Conservation (phyloP, 2,329 filamentous ascomycete species). For the Chaetothyriales sp. region DNA sequence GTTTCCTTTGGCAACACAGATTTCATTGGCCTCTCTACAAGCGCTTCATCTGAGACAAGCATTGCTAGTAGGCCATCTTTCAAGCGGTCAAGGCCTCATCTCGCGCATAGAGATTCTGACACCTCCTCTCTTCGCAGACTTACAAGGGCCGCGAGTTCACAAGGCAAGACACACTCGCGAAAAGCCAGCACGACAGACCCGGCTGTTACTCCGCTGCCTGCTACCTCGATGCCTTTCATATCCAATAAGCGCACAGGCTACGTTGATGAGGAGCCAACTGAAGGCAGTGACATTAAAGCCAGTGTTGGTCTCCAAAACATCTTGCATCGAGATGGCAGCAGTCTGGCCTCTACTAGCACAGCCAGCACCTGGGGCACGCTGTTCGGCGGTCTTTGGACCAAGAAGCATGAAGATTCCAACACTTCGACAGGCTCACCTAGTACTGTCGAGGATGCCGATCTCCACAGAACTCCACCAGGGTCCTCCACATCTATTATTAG, state of each 20-base stretch:
- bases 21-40: conserved; percentile 22
- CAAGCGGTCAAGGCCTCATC: conserved; percentile 15
- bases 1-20: conserved; percentile 1
- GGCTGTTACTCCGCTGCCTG: conserved; percentile 35
- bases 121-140: conserved; percentile 29
- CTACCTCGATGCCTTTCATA: conserved; percentile 40
- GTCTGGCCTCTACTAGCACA: conserved; percentile 31
- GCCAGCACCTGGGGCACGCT: conserved; percentile 42
- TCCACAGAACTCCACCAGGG: conserved; percentile 1
- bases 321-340: conserved; percentile 38
- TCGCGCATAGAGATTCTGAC: conserved; percentile 27
- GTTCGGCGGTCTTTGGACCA: conserved; percentile 39
- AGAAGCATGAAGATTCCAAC: conserved; percentile 32
- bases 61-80: conserved; percentile 12
- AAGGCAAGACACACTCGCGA: conserved; percentile 17
- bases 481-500: conserved; percentile 12
- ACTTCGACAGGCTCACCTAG: conserved; percentile 16
- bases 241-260: conserved; percentile 17
- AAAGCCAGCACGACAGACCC: conserved; percentile 38
- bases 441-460: not conserved
- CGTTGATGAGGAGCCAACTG: conserved; percentile 14
- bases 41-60: conserved; percentile 30
- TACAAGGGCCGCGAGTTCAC: conserved; percentile 8
- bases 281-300: conserved; percentile 31
- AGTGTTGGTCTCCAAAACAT: conserved; percentile 40